Evolutionary conservation across 2,329 filamentous ascomycete genomes (phyloP), one percentile per base, ranked within the genome.

Genomic region (Pseudocercospora macadamiae): DNA sequence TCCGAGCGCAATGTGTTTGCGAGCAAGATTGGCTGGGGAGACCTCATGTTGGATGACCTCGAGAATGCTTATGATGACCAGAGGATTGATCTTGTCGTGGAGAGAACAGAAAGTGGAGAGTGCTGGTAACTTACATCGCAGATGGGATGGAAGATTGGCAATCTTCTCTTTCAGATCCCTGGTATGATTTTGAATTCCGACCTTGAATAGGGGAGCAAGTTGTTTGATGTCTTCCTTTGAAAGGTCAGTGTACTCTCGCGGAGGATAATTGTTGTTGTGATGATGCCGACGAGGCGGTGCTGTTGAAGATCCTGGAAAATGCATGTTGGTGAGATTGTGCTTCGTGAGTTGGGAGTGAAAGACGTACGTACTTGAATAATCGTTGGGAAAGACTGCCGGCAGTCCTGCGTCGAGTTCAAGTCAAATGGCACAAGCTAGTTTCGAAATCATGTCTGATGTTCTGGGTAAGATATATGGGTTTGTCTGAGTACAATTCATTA

Each of bases 1-100:
- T 12, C 36, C 42, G 30, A 60, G 55, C 9, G 55, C 44, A 16
- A 36, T 30, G 8, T 55, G 36, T 8, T 55, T 37, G 2, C 9
- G 47, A 26, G 25, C 26, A 1, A 61, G 54, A 4, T 36, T 34
- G 3, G 56, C 55, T 8, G 44, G 45, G 2, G 55, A 49, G 3
- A 66, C 54, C n/a, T 62, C 66, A 16, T 63, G n/a, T 12, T 60
- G 58, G 10, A 66, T 18, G 10, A 62, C 48, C 2, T 55, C 25
- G 30, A 68, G 60, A 1, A 71, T 47, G 51, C 64, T 64, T 16
- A 59, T 47, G 18, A 71, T 49, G 0, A 66, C 66, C 3, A 61
- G 25, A 1, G 58, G 45, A 23, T 61, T 66, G 3, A 70, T 45
- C 16, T 66, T 62, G 21, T 62, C 51, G 55, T 70, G 69, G 12